These are phyloP conservation scores for Blastomyces gilchristii DNA, from an alignment of 2,329 filamentous ascomycete species.

Conservation along the genomic window DNA sequence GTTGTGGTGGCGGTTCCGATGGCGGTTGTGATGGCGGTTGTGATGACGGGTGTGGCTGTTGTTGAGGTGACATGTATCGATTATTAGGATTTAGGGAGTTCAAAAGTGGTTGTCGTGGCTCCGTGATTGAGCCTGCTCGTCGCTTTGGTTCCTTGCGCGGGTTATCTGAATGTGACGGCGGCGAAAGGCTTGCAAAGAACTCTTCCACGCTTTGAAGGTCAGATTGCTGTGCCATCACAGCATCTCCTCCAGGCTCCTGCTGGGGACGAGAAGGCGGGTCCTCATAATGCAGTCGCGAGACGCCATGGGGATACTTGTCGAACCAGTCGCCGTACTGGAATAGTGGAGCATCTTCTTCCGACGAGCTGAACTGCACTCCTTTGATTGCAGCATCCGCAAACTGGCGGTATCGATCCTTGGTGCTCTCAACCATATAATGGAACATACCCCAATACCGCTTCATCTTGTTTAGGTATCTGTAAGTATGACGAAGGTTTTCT, in stretches of 20 bases:
- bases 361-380: conserved; percentile 40
- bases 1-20: conserved; percentile 9
- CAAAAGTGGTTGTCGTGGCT: not conserved
- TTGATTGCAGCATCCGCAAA: conserved; percentile 71
- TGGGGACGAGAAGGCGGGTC: conserved; percentile 58
- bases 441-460: conserved; percentile 99
- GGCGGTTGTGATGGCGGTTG: conserved; percentile 9
- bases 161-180: conserved; percentile 41
- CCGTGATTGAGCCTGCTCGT: conserved; percentile 16
- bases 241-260: conserved; percentile 74
- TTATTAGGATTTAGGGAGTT: not conserved
- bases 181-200: conserved; percentile 74
- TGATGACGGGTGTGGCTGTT: conserved; percentile 9
- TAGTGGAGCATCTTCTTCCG: conserved; percentile 50
- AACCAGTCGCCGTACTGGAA: conserved; percentile 99
- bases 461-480: conserved; percentile 86
- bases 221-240: conserved; percentile 75
- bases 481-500: conserved; percentile 73
- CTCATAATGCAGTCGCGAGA: conserved; percentile 72
- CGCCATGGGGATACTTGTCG: conserved; percentile 82
- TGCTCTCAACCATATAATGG: conserved; percentile 86
- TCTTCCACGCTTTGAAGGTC: conserved; percentile 92
- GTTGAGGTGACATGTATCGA: conserved; percentile 6
- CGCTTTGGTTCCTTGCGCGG: conserved; percentile 43
- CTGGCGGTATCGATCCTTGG: conserved; percentile 76